Evolutionary conservation across 768 basidiomycete genomes (phyloP).

Genomic region (Phallus indusiatus): DNA sequence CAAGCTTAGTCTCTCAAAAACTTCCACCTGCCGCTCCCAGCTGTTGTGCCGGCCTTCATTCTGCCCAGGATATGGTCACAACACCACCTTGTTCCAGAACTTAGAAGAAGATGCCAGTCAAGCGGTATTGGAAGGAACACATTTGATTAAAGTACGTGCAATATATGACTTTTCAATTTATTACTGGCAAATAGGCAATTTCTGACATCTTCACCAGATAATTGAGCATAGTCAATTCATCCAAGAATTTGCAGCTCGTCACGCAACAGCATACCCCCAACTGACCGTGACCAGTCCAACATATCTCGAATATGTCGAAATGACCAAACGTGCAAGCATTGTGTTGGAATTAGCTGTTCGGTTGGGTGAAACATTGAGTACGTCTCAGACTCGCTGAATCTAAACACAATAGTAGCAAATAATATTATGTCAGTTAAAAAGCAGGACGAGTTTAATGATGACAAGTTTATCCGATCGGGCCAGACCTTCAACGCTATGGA

Average conservation of each 20-base stretch:
- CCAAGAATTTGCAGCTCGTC: constrained; percentile 57
- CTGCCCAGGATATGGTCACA: too few relatives aligned
- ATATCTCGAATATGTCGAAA: constrained; percentile 52
- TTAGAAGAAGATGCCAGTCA: too few relatives aligned
- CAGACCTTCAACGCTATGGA: constrained; percentile 25
- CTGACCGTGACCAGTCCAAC: constrained; percentile 46
- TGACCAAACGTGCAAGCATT: constrained; percentile 54
- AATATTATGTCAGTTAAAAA: too few relatives aligned
- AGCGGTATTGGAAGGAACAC: too few relatives aligned
- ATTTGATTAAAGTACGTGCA: too few relatives aligned
- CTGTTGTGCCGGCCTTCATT: too few relatives aligned
- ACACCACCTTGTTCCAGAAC: too few relatives aligned
- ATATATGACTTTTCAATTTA: too few relatives aligned
- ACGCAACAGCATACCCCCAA: constrained; percentile 30
- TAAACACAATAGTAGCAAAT: constrained; percentile 7
- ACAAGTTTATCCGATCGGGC: constrained; percentile 49
- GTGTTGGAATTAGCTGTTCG: constrained; percentile 65
- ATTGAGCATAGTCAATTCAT: constrained; percentile 50
- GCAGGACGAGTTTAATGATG: constrained; percentile 41
- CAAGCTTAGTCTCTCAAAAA: too few relatives aligned
- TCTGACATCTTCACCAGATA: too few relatives aligned
- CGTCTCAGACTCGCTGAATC: constrained; percentile 15
- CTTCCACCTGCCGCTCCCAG: too few relatives aligned
- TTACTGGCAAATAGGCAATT: too few relatives aligned
- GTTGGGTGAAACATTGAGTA: constrained; percentile 37